A percentile compares a stretch with the other conserved stretches of the same genome.
Evolutionary conservation across 2,329 filamentous ascomycete species (phyloP).

Genomic region (Myriosclerotinia duriaeana): DNA sequence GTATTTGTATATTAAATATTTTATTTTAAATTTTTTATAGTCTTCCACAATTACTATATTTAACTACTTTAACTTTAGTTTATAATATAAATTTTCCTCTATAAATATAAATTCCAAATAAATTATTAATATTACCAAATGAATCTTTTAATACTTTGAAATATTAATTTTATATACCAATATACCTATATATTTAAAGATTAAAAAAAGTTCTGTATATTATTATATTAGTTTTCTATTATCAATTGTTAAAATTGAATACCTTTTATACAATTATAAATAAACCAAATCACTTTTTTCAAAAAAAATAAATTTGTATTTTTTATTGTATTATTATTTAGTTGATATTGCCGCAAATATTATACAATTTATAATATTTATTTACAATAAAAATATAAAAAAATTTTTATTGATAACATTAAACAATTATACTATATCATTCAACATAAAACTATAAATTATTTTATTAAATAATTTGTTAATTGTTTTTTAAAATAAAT

Average conservation of each 20-base stretch:
- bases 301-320: no score
- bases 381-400: fast-evolving
- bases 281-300: no score
- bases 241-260: no score
- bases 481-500: no score
- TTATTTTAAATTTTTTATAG: background rate
- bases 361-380: background rate
- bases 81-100: background rate
- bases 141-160: background rate
- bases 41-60: background rate
- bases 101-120: no score
- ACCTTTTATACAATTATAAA: no score
- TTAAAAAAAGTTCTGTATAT: background rate
- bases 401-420: no score
- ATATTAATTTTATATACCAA: background rate
- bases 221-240: no score
- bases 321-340: background rate
- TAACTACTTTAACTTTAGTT: background rate
- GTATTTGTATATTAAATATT: background rate
- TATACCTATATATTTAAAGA: background rate
- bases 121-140: background rate
- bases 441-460: no score
- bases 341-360: background rate
- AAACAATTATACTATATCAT: no score
- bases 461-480: no score